phyloP scores from a whole-genome alignment of 441 rosid species.

The Pelargonium australe region DNA sequence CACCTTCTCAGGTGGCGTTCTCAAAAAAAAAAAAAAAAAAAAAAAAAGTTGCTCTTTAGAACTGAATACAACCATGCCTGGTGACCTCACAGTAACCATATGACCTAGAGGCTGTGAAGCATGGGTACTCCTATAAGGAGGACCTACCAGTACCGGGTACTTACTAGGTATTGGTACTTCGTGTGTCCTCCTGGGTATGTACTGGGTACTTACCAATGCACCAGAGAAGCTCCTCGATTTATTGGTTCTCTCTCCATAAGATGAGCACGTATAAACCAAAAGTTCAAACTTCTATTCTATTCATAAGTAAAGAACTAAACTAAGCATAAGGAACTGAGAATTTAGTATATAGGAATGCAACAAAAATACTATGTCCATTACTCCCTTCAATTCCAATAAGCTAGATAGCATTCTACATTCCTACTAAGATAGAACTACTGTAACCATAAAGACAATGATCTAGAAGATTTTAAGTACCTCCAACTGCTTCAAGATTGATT shows the following conservation, averaged over 20 bases:
- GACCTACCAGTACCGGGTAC: no score
- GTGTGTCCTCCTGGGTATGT: no score
- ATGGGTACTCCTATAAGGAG: no score
- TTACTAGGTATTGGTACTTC: no score
- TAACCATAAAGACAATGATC: not conserved
- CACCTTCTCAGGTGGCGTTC: no score
- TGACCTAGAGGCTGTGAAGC: no score
- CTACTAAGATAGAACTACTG: not conserved
- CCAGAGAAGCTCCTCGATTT: no score
- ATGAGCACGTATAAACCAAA: not conserved
- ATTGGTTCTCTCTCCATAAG: not conserved
- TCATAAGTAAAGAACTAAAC: not conserved
- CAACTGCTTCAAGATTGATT: constrained; percentile 56
- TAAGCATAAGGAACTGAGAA: not conserved
- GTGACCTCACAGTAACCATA: no score
- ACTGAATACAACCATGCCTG: no score
- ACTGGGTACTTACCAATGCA: no score
- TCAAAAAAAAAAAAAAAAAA: no score
- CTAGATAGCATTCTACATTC: not conserved
- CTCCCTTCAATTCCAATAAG: not conserved
- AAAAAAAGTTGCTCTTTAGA: no score
- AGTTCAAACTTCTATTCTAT: not conserved
- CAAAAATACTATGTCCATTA: not conserved
- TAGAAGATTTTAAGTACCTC: constrained; percentile 50
- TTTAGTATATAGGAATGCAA: not conserved